Evolutionary conservation across 106 monocot genomes (phyloP), one percentile per base, ranked within the genome.

Genomic region (Dioscorea alata): DNA sequence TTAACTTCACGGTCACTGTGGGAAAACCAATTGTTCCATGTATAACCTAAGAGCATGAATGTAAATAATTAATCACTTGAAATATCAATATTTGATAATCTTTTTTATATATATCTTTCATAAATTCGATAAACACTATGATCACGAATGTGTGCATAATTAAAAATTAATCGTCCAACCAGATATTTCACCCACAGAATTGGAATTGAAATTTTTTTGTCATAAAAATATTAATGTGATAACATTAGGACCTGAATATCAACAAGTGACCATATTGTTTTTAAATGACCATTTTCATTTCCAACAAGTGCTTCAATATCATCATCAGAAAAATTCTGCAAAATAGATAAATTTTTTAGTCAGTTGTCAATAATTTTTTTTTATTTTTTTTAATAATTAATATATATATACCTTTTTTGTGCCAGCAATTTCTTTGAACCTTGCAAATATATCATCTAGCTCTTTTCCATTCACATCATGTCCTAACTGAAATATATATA

Each of bases 341-440:
- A 7, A 34, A 34, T 4, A 34, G 7, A 34, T 7, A 34, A 34
- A 34, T 34, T 34, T 3, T n/a, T n/a, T n/a, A n/a, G n/a, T n/a
- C n/a, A n/a, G n/a, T n/a, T n/a, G n/a, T n/a, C n/a, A n/a, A n/a
- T n/a, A n/a, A n/a, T n/a, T n/a, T n/a, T n/a, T n/a, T n/a, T n/a
- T n/a, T n/a, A n/a, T n/a, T n/a, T n/a, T n/a, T n/a, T n/a, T n/a
- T n/a, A n/a, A n/a, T n/a, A n/a, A n/a, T n/a, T n/a, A 3, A 34
- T 34, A 34, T 34, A 34, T 34, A 34, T 34, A 4, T 2, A 65
- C 65, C 65, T 65, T 65, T 20, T 35, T 65, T 48, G 8, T 65
- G 10, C 18, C 65, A 18, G 65, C 65, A 48, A 65, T 19, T 35
- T 65, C 49, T 48, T 65, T 65, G 65, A 65, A 65, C 34, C 49